These are phyloP conservation scores for Solanum pinnatisectum DNA, from an alignment of 257 asterid genomes.

Conservation along the genomic window DNA sequence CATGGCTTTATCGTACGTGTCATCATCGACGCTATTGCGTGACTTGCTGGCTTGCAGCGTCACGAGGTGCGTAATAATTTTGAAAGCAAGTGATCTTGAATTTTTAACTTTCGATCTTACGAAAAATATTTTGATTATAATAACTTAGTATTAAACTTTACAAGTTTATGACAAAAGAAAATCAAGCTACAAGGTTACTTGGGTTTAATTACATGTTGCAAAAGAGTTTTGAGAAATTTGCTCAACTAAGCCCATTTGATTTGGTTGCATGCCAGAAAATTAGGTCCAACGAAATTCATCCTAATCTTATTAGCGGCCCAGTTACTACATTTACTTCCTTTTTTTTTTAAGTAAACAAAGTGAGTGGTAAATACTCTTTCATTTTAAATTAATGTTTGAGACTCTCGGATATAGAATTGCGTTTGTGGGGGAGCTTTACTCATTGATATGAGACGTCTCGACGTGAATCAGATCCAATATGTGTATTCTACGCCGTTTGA, in stretches of 20 bases:
- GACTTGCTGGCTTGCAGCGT: neutral
- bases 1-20: neutral
- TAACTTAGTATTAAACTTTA: too few species aligned
- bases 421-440: too few species aligned
- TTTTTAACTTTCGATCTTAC: too few species aligned
- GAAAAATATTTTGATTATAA: rapidly evolving
- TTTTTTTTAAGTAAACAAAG: neutral
- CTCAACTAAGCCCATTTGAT: neutral
- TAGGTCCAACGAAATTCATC: neutral
- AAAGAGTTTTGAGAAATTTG: neutral
- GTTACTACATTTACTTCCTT: neutral
- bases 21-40: neutral
- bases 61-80: neutral
- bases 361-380: too few species aligned
- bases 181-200: neutral
- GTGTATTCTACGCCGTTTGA: too few species aligned
- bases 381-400: too few species aligned
- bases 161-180: too few species aligned
- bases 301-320: neutral
- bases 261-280: neutral
- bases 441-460: too few species aligned
- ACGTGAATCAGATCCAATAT: too few species aligned
- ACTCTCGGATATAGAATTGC: too few species aligned
- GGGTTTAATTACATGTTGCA: neutral
- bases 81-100: neutral